Conservation (phyloP, 192 early-diverging fungal species). For the Piromyces sp. region DNA sequence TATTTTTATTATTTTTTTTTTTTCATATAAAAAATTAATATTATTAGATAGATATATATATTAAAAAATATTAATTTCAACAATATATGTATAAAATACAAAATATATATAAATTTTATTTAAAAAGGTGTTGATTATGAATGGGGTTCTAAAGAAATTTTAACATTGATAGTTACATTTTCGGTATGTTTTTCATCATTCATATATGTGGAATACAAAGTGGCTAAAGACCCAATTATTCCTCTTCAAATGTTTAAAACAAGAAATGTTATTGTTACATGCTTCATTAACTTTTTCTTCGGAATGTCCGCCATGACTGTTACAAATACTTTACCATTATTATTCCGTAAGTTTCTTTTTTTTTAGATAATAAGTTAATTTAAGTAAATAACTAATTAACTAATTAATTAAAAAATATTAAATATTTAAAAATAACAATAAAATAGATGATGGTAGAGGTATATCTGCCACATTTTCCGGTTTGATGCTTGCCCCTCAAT, state of each 20-base stretch:
- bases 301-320: background rate
- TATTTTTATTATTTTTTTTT: too few species aligned
- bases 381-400: too few species aligned
- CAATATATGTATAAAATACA: too few species aligned
- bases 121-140: background rate
- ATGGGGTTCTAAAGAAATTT: background rate
- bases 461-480: background rate
- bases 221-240: background rate
- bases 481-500: background rate
- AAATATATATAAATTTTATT: too few species aligned
- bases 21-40: too few species aligned
- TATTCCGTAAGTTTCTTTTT: background rate
- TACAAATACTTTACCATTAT: background rate
- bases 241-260: background rate
- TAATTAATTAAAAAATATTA: too few species aligned
- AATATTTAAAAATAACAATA: background rate
- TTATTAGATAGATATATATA: too few species aligned
- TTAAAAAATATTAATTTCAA: too few species aligned
- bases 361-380: too few species aligned
- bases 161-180: background rate
- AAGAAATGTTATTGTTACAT: background rate
- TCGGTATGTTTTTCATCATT: background rate
- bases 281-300: background rate
- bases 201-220: background rate
- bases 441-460: background rate